Evolutionary conservation across 495 filamentous ascomycete species (phyloP).

Genomic region (Podospora tetraspora): DNA sequence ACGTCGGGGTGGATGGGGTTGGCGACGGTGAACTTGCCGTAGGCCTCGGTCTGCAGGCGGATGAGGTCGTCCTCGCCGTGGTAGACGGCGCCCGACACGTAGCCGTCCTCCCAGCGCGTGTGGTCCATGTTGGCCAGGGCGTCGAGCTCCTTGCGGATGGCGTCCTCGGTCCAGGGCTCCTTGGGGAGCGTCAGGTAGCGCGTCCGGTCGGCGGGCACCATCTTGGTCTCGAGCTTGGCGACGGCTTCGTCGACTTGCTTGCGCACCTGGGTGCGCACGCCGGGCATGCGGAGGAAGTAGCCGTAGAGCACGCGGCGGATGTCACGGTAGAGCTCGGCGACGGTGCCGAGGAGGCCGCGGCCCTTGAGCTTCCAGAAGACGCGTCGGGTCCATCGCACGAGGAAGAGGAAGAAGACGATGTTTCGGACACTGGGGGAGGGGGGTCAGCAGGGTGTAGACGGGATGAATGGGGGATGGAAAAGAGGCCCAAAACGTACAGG

Average conservation of each 20-base stretch:
- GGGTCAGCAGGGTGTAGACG: background rate
- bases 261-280: slow-evolving; percentile 74
- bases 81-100: slow-evolving; percentile 92
- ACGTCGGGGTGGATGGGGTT: slow-evolving; percentile 99
- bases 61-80: slow-evolving; percentile 83
- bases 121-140: slow-evolving; percentile 81
- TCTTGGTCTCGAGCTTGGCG: slow-evolving; percentile 70
- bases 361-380: slow-evolving; percentile 78
- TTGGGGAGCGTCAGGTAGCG: slow-evolving; percentile 74
- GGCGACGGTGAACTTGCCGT: slow-evolving; percentile 85
- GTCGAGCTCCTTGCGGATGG: slow-evolving; percentile 72
- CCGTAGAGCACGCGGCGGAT: slow-evolving; percentile 71
- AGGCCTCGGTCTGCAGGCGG: slow-evolving; percentile 85
- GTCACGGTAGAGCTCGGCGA: slow-evolving; percentile 64
- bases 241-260: slow-evolving; percentile 73
- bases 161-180: slow-evolving; percentile 77
- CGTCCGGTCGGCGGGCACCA: slow-evolving; percentile 69
- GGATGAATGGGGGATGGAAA: background rate
- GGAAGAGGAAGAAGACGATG: slow-evolving; percentile 82
- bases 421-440: slow-evolving; percentile 64
- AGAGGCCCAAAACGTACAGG: slow-evolving; percentile 53
- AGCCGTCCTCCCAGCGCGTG: slow-evolving; percentile 93
- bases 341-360: slow-evolving; percentile 76
- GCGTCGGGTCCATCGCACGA: slow-evolving; percentile 81
- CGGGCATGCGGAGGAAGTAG: slow-evolving; percentile 77